Evolutionary conservation across 495 filamentous ascomycete genomes (phyloP).

Genomic region (Penicillium malachiteum): DNA sequence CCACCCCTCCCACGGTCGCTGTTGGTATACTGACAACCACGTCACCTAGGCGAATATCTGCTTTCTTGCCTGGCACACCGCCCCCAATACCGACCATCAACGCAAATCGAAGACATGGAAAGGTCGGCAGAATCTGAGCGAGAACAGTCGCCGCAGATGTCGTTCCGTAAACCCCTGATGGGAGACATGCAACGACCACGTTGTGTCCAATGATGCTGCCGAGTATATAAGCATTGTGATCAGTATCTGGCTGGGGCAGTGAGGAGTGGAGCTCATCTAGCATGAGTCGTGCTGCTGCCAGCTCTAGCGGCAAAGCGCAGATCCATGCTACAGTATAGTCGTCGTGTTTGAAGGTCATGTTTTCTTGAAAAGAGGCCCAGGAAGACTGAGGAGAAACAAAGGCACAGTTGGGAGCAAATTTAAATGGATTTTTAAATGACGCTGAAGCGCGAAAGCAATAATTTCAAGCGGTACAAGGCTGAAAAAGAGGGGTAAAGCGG

Average conservation of each 20-base stretch:
- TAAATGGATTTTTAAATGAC: too few species aligned
- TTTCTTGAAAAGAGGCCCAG: too few species aligned
- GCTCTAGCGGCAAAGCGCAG: slow-evolving; percentile 33
- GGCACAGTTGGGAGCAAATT: too few species aligned
- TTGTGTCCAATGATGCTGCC: slow-evolving; percentile 30
- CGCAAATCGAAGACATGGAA: slow-evolving; percentile 20
- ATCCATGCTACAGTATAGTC: slow-evolving; percentile 39
- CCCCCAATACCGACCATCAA: slow-evolving; percentile 41
- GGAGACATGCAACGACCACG: slow-evolving; percentile 34
- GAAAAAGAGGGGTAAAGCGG: too few species aligned
- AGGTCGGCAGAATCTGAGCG: slow-evolving; percentile 22
- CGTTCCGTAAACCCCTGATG: slow-evolving; percentile 24
- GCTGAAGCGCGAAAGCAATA: too few species aligned
- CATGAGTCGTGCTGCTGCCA: slow-evolving; percentile 29
- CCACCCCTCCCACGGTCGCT: slow-evolving; percentile 19
- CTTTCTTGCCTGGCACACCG: slow-evolving; percentile 21
- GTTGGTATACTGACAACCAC: slow-evolving; percentile 35
- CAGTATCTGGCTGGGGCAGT: slow-evolving; percentile 10
- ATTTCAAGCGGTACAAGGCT: too few species aligned
- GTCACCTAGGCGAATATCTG: slow-evolving; percentile 37
- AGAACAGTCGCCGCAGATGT: slow-evolving; percentile 27
- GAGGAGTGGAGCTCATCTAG: slow-evolving; percentile 28
- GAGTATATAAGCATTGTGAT: slow-evolving; percentile 34
- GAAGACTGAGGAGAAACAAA: too few species aligned
- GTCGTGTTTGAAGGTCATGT: too few species aligned